phyloP scores from a whole-genome alignment of 176 grass and related monocot species.

The Zoysia japonica region DNA sequence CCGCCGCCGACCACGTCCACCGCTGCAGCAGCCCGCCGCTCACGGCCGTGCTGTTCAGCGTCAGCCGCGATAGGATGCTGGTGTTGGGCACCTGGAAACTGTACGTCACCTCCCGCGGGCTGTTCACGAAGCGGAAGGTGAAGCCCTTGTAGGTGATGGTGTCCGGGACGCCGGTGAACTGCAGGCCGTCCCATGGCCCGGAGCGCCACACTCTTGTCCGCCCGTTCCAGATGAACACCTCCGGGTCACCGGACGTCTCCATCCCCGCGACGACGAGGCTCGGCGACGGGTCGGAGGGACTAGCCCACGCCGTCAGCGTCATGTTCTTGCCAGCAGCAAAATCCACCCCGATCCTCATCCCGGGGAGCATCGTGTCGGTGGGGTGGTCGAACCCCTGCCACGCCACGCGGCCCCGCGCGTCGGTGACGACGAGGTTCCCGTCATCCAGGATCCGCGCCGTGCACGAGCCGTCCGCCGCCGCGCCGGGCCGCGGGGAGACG shows the following conservation, averaged over 20 bases:
- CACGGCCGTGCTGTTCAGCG: conserved; percentile 34
- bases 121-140: conserved; percentile 56
- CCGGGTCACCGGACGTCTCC: conserved; percentile 48
- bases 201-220: conserved; percentile 42
- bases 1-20: conserved; percentile 41
- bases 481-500: background rate
- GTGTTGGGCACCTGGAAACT: conserved; percentile 44
- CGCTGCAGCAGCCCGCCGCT: conserved; percentile 43
- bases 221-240: conserved; percentile 53
- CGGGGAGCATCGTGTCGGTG: conserved; percentile 55
- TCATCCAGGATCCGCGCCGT: conserved; percentile 44
- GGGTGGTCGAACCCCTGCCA: conserved; percentile 88
- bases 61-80: conserved; percentile 38
- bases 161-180: conserved; percentile 68
- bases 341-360: conserved; percentile 68
- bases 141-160: conserved; percentile 41
- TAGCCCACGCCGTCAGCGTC: conserved; percentile 58
- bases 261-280: conserved; percentile 29
- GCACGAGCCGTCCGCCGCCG: background rate
- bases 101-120: conserved; percentile 40
- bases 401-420: conserved; percentile 1
- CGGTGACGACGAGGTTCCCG: conserved; percentile 49
- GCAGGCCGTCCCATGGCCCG: conserved; percentile 53
- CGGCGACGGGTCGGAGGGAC: conserved; percentile 55
- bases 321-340: conserved; percentile 29